These are phyloP conservation scores for Dionaea muscipula DNA, from an alignment of 179 eudicot genomes.

Conservation along the genomic window DNA sequence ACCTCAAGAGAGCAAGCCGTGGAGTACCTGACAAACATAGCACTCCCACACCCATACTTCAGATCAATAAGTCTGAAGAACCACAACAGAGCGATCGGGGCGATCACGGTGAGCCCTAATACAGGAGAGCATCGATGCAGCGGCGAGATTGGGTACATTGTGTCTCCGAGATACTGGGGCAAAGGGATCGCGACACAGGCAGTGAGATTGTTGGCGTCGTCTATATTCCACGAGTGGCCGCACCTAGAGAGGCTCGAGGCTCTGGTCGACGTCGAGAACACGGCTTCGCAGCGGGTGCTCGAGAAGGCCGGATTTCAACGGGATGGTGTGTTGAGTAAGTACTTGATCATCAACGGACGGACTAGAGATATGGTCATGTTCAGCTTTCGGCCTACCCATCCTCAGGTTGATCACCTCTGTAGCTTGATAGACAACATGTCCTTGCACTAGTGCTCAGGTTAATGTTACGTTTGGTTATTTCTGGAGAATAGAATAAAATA, in stretches of 20 bases:
- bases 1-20: slow-evolving; percentile 30
- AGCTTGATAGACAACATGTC: no score
- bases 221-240: slow-evolving; percentile 14
- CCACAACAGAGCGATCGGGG: slow-evolving; percentile 30
- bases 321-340: slow-evolving; percentile 18
- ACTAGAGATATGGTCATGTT: slow-evolving; percentile 18
- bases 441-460: no score
- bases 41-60: slow-evolving; percentile 31
- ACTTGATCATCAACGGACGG: slow-evolving; percentile 12
- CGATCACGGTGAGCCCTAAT: slow-evolving; percentile 14
- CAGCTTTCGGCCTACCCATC: no score
- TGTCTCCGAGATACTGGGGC: slow-evolving; percentile 15
- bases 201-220: slow-evolving; percentile 9
- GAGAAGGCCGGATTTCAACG: slow-evolving; percentile 20
- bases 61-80: slow-evolving; percentile 38
- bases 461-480: no score
- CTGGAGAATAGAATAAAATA: no score
- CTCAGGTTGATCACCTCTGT: no score
- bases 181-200: slow-evolving; percentile 21
- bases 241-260: slow-evolving; percentile 18
- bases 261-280: slow-evolving; percentile 17
- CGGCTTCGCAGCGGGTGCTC: slow-evolving; percentile 18
- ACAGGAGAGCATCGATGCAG: slow-evolving; percentile 16
- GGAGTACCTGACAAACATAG: slow-evolving; percentile 12
- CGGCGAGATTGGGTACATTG: slow-evolving; percentile 19